A percentile compares a stretch with the other conserved stretches of the same genome.
Conservation (phyloP, 1,284 basidiomycete genomes). For the Blastosporella zonata region DNA sequence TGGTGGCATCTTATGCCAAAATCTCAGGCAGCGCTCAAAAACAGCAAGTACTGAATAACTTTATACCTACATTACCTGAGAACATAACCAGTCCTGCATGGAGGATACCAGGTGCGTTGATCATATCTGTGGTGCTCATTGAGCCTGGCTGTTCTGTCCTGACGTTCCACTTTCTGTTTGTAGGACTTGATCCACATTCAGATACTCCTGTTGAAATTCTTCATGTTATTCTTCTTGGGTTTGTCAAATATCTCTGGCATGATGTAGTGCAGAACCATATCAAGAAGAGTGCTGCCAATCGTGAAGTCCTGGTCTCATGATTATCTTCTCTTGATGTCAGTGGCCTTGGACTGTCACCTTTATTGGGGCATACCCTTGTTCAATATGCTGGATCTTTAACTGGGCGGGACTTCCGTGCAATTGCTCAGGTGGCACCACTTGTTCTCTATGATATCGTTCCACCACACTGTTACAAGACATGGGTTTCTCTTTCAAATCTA, state of each 20-base stretch:
- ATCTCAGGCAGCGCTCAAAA: not conserved
- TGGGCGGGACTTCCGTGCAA: slow-evolving; percentile 33
- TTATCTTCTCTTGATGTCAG: slow-evolving; percentile 26
- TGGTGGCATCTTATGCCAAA: not conserved
- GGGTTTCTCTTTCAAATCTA: slow-evolving; percentile 30
- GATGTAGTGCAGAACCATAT: slow-evolving; percentile 28
- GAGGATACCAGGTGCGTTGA: not conserved
- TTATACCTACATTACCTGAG: no score
- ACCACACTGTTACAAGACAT: slow-evolving; percentile 18
- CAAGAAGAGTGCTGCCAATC: slow-evolving; percentile 22
- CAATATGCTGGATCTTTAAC: slow-evolving; percentile 33
- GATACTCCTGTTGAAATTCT: slow-evolving; percentile 37
- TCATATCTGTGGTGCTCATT: not conserved
- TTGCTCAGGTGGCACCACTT: slow-evolving; percentile 36
- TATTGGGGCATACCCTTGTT: slow-evolving; percentile 31
- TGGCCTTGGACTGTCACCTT: slow-evolving; percentile 27
- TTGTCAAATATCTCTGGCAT: slow-evolving; percentile 38
- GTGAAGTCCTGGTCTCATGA: slow-evolving; percentile 20
- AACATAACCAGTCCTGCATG: slow-evolving; percentile 21
- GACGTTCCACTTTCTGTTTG: no score
- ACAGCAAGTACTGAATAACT: no score
- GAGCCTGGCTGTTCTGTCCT: not conserved
- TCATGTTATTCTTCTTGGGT: slow-evolving; percentile 36
- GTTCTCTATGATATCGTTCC: slow-evolving; percentile 27
- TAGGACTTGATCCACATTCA: slow-evolving; percentile 29